These are phyloP conservation scores for Suillus lakei DNA, from an alignment of 768 basidiomycete genomes.

Conservation along the genomic window DNA sequence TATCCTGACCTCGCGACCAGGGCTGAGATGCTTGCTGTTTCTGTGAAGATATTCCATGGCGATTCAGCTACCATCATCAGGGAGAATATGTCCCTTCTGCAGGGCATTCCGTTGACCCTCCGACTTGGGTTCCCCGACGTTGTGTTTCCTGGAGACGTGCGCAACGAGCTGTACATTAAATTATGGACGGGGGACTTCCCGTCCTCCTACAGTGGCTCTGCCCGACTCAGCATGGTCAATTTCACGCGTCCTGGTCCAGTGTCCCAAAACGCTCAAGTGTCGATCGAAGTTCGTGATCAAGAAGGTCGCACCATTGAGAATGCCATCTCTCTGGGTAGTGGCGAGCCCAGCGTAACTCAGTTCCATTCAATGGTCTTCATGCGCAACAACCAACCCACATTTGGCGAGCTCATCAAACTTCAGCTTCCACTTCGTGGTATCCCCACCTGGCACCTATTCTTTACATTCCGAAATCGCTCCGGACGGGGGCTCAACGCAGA, in stretches of 20 bases:
- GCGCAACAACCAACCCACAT: constrained; percentile 87
- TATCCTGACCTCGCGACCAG: constrained; percentile 42
- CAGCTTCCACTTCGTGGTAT: constrained; percentile 69
- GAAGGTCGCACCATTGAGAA: constrained; percentile 72
- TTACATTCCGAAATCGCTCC: constrained; percentile 85
- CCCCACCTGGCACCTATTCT: constrained; percentile 89
- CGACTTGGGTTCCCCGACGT: constrained; percentile 96
- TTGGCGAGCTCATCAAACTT: constrained; percentile 91
- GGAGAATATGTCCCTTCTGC: constrained; percentile 84
- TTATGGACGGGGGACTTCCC: constrained; percentile 93
- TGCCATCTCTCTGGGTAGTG: constrained; percentile 81
- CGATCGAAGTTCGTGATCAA: constrained; percentile 82
- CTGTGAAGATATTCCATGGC: constrained; percentile 88
- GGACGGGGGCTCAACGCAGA: constrained; percentile 57
- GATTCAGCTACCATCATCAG: constrained; percentile 71
- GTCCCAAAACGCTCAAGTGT: constrained; percentile 76
- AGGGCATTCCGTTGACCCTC: constrained; percentile 79
- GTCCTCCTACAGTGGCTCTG: constrained; percentile 52
- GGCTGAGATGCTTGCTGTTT: constrained; percentile 86
- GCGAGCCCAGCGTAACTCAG: constrained; percentile 78
- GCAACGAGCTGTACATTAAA: constrained; percentile 96
- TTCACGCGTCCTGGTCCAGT: constrained; percentile 63
- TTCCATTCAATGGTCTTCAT: constrained; percentile 93
- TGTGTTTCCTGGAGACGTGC: constrained; percentile 88
- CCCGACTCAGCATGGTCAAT: constrained; percentile 60